Conservation (phyloP, 169 alveolate species). For the Cryptosporidium muris region DNA sequence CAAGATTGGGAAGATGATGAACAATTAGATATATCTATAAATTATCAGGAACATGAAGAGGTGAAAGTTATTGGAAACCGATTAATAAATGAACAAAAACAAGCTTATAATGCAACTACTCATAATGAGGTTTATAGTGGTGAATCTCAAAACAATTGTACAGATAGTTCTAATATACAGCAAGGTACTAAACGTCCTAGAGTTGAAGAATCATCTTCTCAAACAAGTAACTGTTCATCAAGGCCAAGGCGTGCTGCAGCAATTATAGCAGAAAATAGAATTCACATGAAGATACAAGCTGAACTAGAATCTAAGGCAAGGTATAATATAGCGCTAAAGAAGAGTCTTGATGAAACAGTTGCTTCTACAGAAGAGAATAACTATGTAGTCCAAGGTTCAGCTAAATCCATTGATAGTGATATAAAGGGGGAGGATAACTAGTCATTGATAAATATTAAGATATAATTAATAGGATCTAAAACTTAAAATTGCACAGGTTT, state of each 20-base stretch:
- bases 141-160: neutral
- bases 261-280: conserved; percentile 62
- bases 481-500: neutral
- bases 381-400: too few relatives aligned
- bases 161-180: neutral
- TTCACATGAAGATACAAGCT: conserved; percentile 54
- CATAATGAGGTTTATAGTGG: neutral
- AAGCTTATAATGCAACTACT: neutral
- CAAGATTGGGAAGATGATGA: conserved; percentile 71
- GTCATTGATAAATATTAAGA: too few relatives aligned
- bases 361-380: too few relatives aligned
- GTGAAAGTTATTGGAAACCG: neutral
- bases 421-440: too few relatives aligned
- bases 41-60: conserved; percentile 5
- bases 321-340: neutral
- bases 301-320: conserved; percentile 11
- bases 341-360: too few relatives aligned
- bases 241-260: conserved; percentile 69
- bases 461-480: neutral
- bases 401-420: too few relatives aligned
- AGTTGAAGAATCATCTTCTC: conserved; percentile 10
- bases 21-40: conserved; percentile 1
- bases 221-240: neutral
- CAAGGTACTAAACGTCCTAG: neutral
- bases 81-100: neutral